Percentiles rank a stretch among this genome's conserved stretches.
Conservation (phyloP, 139 green algal genomes). For the Chlamydomonas schloesseri region DNA sequence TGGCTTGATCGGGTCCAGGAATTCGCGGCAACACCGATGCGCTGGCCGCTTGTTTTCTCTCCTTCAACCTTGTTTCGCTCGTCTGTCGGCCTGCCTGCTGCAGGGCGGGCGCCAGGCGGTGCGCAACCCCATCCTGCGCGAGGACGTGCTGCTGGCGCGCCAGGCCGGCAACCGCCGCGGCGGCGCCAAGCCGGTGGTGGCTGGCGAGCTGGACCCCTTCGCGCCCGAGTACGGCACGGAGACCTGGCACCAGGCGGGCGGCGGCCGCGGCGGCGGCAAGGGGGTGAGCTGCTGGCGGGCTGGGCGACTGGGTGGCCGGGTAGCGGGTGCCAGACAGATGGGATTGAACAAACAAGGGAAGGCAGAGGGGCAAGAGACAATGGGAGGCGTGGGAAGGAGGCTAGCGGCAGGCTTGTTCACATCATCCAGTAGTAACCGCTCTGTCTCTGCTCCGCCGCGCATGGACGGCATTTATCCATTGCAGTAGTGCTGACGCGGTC, state of each 20-base stretch:
- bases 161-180: constrained; percentile 54
- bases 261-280: constrained; percentile 34
- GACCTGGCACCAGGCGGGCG: constrained; percentile 73
- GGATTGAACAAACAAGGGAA: too few species aligned
- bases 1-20: too few species aligned
- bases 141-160: constrained; percentile 88
- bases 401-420: too few species aligned
- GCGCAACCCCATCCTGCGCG: constrained; percentile 85
- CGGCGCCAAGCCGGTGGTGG: constrained; percentile 37
- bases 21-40: too few species aligned
- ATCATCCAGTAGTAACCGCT: too few species aligned
- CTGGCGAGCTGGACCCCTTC: constrained; percentile 79
- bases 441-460: too few species aligned
- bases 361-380: not conserved
- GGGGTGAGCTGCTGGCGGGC: constrained; percentile 50
- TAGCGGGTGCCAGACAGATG: too few species aligned
- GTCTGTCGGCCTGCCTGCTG: not conserved
- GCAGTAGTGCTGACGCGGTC: too few species aligned
- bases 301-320: not conserved
- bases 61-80: not conserved
- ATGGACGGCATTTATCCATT: too few species aligned
- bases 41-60: too few species aligned
- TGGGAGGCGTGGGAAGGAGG: too few species aligned
- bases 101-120: constrained; percentile 72
- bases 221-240: constrained; percentile 78